Evolutionary conservation across 768 basidiomycete genomes (phyloP).

Genomic region (Termitomyces heimii): DNA sequence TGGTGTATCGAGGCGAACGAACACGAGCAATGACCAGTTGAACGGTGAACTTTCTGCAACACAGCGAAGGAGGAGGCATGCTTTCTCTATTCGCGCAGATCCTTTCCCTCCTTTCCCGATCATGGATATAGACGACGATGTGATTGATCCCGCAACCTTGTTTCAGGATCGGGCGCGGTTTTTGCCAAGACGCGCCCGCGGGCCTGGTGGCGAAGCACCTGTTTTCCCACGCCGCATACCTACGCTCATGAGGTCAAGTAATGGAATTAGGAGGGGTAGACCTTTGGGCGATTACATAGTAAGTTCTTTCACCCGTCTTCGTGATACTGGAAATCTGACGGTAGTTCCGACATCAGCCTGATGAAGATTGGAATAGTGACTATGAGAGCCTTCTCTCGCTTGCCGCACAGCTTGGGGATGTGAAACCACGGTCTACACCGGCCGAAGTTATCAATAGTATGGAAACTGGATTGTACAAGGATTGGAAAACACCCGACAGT

Average conservation of each 20-base stretch:
- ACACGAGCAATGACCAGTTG: background rate
- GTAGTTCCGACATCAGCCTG: conserved; percentile 40
- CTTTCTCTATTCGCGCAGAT: background rate
- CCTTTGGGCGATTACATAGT: conserved; percentile 49
- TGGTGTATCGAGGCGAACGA: background rate
- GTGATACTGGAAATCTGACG: conserved; percentile 4
- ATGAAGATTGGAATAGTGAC: conserved; percentile 71
- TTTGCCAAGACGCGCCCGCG: conserved; percentile 5
- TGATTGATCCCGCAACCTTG: background rate
- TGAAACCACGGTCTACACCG: conserved; percentile 57
- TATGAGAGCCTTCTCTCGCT: conserved; percentile 65
- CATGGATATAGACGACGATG: conserved; percentile 5
- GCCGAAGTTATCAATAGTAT: conserved; percentile 52
- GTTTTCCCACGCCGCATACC: conserved; percentile 14
- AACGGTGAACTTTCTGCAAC: background rate
- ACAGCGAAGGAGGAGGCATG: conserved; percentile 4
- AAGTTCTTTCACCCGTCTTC: conserved; percentile 16
- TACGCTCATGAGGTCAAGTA: conserved; percentile 8
- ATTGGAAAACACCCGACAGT: conserved; percentile 60
- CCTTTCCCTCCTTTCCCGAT: background rate
- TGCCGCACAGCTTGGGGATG: conserved; percentile 61
- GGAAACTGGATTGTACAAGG: conserved; percentile 57
- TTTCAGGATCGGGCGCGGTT: background rate
- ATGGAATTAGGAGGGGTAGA: conserved; percentile 14
- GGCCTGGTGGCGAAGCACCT: conserved; percentile 5